Evolutionary conservation across 768 basidiomycete genomes (phyloP).

Genomic region (Leccinum barrowsii): DNA sequence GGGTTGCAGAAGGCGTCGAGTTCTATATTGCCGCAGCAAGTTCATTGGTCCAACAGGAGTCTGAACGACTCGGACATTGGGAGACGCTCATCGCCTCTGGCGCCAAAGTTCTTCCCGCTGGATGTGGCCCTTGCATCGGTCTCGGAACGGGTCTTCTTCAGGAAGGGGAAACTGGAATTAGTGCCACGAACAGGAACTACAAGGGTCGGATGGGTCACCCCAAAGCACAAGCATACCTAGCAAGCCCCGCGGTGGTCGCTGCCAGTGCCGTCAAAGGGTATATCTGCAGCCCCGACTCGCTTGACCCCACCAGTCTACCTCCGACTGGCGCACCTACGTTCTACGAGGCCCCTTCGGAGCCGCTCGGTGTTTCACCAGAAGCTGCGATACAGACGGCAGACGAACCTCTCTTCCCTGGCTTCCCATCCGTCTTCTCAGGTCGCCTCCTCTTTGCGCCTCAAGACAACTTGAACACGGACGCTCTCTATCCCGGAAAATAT

Average conservation of each 20-base stretch:
- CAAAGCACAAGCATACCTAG: conserved; percentile 91
- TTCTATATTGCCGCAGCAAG: conserved; percentile 98
- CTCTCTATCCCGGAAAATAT: conserved; percentile 98
- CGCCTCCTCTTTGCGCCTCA: conserved; percentile 90
- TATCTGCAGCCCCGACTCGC: conserved; percentile 77
- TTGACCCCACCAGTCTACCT: conserved; percentile 53
- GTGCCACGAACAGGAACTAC: conserved; percentile 98
- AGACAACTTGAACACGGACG: conserved; percentile 97
- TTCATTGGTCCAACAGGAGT: conserved; percentile 86
- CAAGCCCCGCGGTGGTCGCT: conserved; percentile 95
- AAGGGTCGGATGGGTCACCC: conserved; percentile 99
- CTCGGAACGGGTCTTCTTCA: conserved; percentile 89
- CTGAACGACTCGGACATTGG: conserved; percentile 87
- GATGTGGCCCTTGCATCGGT: conserved; percentile 98
- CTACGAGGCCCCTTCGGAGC: conserved; percentile 41
- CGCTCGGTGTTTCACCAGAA: conserved; percentile 28
- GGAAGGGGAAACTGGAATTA: conserved; percentile 94
- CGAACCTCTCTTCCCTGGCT: conserved; percentile 75
- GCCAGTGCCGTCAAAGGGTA: conserved; percentile 91
- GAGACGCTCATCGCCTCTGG: conserved; percentile 80
- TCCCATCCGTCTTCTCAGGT: conserved; percentile 81
- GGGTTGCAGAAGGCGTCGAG: conserved; percentile 84
- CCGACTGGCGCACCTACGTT: conserved; percentile 53
- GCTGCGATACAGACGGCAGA: conserved; percentile 26
- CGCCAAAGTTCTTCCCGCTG: conserved; percentile 89